Percentiles rank a stretch among this genome's conserved stretches.
Conservation (phyloP, 2,329 filamentous ascomycete species). For the Aureobasidium sp. region DNA sequence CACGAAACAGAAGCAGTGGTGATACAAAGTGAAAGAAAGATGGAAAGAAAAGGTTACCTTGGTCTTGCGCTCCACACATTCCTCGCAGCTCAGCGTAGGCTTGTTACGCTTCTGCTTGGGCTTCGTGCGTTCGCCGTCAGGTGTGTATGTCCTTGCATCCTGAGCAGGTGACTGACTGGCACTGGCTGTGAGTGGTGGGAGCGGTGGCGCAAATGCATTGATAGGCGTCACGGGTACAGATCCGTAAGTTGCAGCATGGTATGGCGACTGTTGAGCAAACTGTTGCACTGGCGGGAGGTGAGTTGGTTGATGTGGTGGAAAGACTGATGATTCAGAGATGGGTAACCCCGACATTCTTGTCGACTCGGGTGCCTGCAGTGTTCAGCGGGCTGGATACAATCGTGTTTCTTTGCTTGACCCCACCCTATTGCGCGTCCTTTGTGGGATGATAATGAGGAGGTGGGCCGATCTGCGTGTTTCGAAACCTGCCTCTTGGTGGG, state of each 20-base stretch:
- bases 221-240: slow-evolving; percentile 9
- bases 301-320: neutral
- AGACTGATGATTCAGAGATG: neutral
- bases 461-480: neutral
- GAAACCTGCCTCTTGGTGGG: neutral
- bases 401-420: neutral
- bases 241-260: neutral
- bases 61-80: slow-evolving; percentile 75
- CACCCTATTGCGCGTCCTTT: slow-evolving; percentile 2
- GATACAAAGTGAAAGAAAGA: neutral
- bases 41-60: slow-evolving; percentile 45
- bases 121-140: slow-evolving; percentile 15
- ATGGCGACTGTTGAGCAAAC: neutral
- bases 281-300: slow-evolving; percentile 3
- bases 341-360: slow-evolving; percentile 4
- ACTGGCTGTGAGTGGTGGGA: neutral
- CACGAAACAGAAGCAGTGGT: neutral
- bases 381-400: neutral
- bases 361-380: slow-evolving; percentile 4
- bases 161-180: neutral
- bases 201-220: neutral
- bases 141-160: neutral
- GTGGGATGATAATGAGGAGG: neutral
- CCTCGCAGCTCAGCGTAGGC: slow-evolving; percentile 67
- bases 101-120: slow-evolving; percentile 74